phyloP scores from a whole-genome alignment of 768 basidiomycete genomes.

The Infundibulicybe gibba region DNA sequence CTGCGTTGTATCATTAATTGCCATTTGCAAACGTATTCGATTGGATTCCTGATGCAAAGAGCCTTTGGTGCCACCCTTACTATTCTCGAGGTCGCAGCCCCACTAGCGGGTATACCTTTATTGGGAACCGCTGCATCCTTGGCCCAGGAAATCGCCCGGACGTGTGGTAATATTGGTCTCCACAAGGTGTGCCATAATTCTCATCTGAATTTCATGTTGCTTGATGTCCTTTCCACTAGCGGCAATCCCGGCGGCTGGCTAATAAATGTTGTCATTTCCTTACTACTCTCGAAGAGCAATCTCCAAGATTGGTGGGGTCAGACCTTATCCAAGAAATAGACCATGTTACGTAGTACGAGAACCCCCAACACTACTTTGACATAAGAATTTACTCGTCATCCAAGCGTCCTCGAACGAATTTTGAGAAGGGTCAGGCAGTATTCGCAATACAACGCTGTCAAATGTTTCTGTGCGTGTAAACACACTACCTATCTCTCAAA shows the following conservation, averaged over 20 bases:
- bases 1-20: no score
- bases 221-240: conserved; percentile 23
- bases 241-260: conserved; percentile 37
- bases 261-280: conserved; percentile 37
- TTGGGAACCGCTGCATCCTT: conserved; percentile 38
- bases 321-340: conserved; percentile 36
- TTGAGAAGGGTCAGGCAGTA: conserved; percentile 33
- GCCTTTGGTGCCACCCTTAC: conserved; percentile 15
- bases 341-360: conserved; percentile 38
- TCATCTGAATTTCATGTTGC: not conserved
- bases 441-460: conserved; percentile 32
- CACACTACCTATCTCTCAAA: not conserved
- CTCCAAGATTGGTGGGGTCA: conserved; percentile 31
- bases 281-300: conserved; percentile 35
- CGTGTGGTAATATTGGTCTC: conserved; percentile 41
- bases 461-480: conserved; percentile 32
- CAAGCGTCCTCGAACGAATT: conserved; percentile 40
- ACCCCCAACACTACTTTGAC: no score
- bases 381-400: not conserved
- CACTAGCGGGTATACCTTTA: conserved; percentile 41
- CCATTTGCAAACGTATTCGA: no score
- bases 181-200: conserved; percentile 38
- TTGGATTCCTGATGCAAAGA: not conserved
- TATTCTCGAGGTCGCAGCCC: conserved; percentile 38
- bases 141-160: conserved; percentile 38